Base-by-base conservation (phyloP, 148 eudicot genomes). In the Fagopyrum homotropicum region DNA sequence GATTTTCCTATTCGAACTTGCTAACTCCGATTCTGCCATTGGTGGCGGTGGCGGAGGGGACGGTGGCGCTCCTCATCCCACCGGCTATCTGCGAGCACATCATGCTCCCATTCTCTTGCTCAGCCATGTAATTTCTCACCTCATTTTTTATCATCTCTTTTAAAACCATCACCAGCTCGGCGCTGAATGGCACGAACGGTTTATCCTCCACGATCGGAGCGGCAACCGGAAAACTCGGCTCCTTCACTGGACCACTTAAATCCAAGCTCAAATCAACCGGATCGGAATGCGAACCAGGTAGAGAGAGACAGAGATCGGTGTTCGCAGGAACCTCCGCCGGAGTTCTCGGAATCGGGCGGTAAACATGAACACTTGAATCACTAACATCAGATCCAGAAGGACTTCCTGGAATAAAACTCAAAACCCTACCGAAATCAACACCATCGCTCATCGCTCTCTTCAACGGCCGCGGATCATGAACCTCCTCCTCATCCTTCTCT, bases 381-480 rank as follows among this genome's bases (percentile, higher is more conserved):
- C 75, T 73, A n/a, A 49, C 46, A 29, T 73, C 75, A 5, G 75
- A 73, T 30, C 75, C 61, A 7, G 75, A 73, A n/a, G 59, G 59
- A 49, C 75, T 49, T 15, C n/a, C 59, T 2, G 59, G 55, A 50
- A 22, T 50, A 6, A 50, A 19, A 6, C 35, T 47, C 26, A 72
- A 10, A 43, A 40, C 47, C 72, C 48, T 69, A 44, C 29, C 29
- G 26, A 45, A 44, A 29, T 72, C 75, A 4, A 11, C 56, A 11
- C 75, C 75, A 14, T 47, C 75, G 47, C 45, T 51, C 17, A 52
- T 5, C 44, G 75, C 44, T 73, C 75, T 51, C 61, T 73, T 73
- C 11, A 30, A 44, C 61, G 61, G 75, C 63, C 46, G 26, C 49
- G 49, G 44, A 5, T 4, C 15, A 26, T 9, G n/a, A 12, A 14